A percentile compares a stretch with the other conserved stretches of the same genome.
Conservation (phyloP, 257 asterid genomes). For the Jacaranda copaia region DNA sequence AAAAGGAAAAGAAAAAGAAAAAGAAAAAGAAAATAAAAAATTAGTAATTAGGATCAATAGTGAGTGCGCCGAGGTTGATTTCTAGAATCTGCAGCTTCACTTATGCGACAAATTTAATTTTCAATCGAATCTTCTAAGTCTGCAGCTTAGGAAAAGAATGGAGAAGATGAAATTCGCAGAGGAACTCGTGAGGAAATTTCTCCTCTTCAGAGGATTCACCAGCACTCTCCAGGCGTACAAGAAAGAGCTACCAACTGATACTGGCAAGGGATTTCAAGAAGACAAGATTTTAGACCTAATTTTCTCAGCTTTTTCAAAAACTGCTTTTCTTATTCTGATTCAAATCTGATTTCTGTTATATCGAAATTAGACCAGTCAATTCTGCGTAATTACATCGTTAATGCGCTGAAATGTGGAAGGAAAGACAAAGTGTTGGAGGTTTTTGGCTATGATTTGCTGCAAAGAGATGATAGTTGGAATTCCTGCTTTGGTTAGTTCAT, state of each 20-base stretch:
- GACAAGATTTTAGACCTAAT: too few species aligned
- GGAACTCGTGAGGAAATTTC: slow-evolving; percentile 86
- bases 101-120: too few species aligned
- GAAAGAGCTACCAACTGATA: slow-evolving; percentile 30
- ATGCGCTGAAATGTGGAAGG: slow-evolving; percentile 71
- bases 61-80: too few species aligned
- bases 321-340: too few species aligned
- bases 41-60: too few species aligned
- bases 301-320: too few species aligned
- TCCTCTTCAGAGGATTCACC: slow-evolving; percentile 89
- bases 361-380: slow-evolving; percentile 68
- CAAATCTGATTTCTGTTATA: slow-evolving; percentile 78
- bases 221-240: slow-evolving; percentile 74
- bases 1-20: too few species aligned
- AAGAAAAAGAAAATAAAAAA: too few species aligned
- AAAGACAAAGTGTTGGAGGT: slow-evolving; percentile 66
- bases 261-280: too few species aligned
- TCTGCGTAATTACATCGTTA: slow-evolving; percentile 72
- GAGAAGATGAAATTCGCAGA: slow-evolving; percentile 86
- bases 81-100: too few species aligned
- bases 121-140: neutral
- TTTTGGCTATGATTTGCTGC: slow-evolving; percentile 73
- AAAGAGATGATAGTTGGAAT: slow-evolving; percentile 71
- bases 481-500: slow-evolving; percentile 84
- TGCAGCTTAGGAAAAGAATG: slow-evolving; percentile 40